Evolutionary conservation across 78 protist species (phyloP), one percentile per base, ranked within the genome.

Genomic region (Emiliania huxleyi): DNA sequence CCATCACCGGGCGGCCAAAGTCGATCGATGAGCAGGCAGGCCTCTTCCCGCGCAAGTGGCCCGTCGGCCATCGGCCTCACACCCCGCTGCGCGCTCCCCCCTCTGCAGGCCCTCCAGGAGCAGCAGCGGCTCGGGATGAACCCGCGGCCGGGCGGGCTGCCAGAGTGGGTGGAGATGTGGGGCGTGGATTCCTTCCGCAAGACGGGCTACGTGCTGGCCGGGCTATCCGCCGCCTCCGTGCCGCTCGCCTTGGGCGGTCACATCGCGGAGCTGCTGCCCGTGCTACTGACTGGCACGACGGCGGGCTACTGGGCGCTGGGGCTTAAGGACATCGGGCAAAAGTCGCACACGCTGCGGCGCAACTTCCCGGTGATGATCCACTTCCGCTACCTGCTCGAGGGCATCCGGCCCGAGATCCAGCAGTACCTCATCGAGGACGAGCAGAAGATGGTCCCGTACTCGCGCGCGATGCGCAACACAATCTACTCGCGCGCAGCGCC

Each of bases 351-450:
- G 22, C 18, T 90, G 21, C n/a, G 35, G 44, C 77, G 92, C n/a
- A 90, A 90, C 92, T 90, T 69, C 83, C 92, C 92, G 19, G 92
- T 90, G 83, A 46, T 56, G 44, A 48, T 21, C 42, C 52, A 73
- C 88, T 0, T 71, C 12, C 77, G 92, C 33, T 89, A 69, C 56
- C 11, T 89, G 25, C 37, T 89, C 44, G 92, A 89, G 83, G 1
- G 35, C 35, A 35, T 91, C 38, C 40, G 93, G 49, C 93, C 93
- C 29, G 93, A 91, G 88, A 77, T 91, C 37, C 69, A 52, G 37
- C 93, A 91, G 88, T 91, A 91, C 48, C 40, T 91, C 42, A 48
- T 91, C 44, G 87, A 91, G 88, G 0, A 35, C n/a, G 93, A 91
- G 29, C 15, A 49, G 23, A 52, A 26, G 35, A 55, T 49, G 40